Conservation (phyloP, 179 eudicot genomes). For the Drosera spatulata region DNA sequence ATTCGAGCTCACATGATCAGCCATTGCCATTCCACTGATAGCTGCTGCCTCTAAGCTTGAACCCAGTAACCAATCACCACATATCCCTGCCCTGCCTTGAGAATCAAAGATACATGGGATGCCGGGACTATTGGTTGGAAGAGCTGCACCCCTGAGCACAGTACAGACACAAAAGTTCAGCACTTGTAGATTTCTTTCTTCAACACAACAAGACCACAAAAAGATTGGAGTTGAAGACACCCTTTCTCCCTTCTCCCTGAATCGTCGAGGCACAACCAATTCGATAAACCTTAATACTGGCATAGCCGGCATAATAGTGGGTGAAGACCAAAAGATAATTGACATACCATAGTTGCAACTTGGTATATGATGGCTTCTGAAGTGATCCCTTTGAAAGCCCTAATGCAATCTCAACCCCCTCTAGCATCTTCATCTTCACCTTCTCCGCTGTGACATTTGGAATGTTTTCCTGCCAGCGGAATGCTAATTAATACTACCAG, state of each 20-base stretch:
- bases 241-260: too few relatives aligned
- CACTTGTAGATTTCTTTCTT: too few relatives aligned
- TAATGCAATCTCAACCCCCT: constrained; percentile 72
- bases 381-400: constrained; percentile 62
- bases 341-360: constrained; percentile 76
- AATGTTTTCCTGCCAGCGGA: constrained; percentile 68
- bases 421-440: constrained; percentile 74
- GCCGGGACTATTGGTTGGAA: constrained; percentile 86
- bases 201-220: too few relatives aligned
- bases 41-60: constrained; percentile 92
- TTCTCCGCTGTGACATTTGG: constrained; percentile 72
- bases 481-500: background rate
- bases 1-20: constrained; percentile 50
- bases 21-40: constrained; percentile 88
- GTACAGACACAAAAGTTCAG: too few relatives aligned
- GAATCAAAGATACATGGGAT: constrained; percentile 93
- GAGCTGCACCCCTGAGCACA: constrained; percentile 90
- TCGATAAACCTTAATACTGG: too few relatives aligned
- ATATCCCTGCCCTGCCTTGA: constrained; percentile 88
- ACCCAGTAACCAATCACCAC: constrained; percentile 98
- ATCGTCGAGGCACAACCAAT: too few relatives aligned
- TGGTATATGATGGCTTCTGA: constrained; percentile 55
- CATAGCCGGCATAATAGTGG: background rate
- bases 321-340: background rate
- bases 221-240: too few relatives aligned